Percentiles rank a stretch among this genome's conserved stretches.
These are phyloP conservation scores for Terfezia boudieri DNA, from an alignment of 495 filamentous ascomycete genomes.

Conservation along the genomic window DNA sequence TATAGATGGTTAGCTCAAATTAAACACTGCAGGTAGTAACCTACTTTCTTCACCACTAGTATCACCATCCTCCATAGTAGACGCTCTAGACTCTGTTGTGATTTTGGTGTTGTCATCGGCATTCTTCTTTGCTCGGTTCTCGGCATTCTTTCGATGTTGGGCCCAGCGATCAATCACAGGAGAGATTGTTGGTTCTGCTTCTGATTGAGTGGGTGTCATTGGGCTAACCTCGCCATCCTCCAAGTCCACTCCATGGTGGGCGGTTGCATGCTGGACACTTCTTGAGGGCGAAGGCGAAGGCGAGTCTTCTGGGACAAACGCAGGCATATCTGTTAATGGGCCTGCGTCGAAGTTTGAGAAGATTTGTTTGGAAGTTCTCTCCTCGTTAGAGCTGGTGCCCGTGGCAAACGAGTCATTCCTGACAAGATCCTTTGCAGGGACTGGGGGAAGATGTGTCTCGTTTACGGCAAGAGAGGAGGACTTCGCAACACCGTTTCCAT, in stretches of 20 bases:
- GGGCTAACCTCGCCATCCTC: neutral
- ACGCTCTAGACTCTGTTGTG: constrained; percentile 11
- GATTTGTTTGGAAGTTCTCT: constrained; percentile 39
- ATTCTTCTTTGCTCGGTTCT: constrained; percentile 37
- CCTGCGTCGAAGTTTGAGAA: constrained; percentile 82
- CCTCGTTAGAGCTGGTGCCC: constrained; percentile 36
- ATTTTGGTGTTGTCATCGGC: constrained; percentile 5
- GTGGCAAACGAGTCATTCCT: constrained; percentile 31
- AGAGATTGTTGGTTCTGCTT: constrained; percentile 14
- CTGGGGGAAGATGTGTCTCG: neutral
- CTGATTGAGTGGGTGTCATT: constrained; percentile 3
- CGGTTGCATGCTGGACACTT: no score
- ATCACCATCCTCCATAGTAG: constrained; percentile 47
- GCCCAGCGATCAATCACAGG: constrained; percentile 62
- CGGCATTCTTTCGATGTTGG: constrained; percentile 84
- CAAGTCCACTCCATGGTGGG: neutral
- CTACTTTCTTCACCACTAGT: constrained; percentile 92
- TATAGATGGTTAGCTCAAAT: constrained; percentile 16
- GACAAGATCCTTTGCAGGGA: constrained; percentile 10
- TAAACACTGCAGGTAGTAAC: constrained; percentile 22
- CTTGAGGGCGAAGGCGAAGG: constrained; percentile 16
- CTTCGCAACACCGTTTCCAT: neutral
- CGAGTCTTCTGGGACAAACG: constrained; percentile 53
- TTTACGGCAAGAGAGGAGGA: neutral
- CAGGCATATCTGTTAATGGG: constrained; percentile 65